phyloP scores from a whole-genome alignment of 306 rosid genomes.

The Lotus japonicus region DNA sequence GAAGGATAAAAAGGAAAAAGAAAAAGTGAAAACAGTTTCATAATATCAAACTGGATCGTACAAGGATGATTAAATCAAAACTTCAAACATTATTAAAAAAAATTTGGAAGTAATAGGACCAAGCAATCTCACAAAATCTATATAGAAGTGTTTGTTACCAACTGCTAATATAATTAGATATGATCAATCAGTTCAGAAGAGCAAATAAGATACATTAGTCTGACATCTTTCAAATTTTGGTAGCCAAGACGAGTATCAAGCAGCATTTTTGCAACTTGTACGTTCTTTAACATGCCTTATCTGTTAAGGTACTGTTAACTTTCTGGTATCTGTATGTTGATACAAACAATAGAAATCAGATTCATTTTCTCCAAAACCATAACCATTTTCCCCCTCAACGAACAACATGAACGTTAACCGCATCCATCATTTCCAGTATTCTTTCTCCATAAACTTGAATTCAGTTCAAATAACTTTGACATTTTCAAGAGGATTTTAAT shows the following conservation, averaged over 20 bases:
- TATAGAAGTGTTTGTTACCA: neutral
- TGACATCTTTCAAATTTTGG: neutral
- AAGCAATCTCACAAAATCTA: neutral
- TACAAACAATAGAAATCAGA: neutral
- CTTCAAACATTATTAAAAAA: neutral
- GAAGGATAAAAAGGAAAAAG: neutral
- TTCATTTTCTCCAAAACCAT: neutral
- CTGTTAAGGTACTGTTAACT: neutral
- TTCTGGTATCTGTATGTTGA: neutral
- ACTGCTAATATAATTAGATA: neutral
- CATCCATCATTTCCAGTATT: neutral
- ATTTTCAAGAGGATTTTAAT: neutral
- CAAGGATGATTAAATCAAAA: neutral
- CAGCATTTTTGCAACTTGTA: neutral
- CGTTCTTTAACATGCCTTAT: neutral
- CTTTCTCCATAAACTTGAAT: neutral
- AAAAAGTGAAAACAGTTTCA: neutral
- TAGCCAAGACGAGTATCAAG: neutral
- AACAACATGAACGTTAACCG: neutral
- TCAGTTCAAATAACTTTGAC: neutral
- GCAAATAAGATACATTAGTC: neutral
- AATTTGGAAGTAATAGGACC: neutral
- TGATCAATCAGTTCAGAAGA: neutral
- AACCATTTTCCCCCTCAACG: neutral
- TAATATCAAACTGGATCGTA: neutral